Conservation (phyloP, 768 basidiomycete genomes). For the Galerina marginata region DNA sequence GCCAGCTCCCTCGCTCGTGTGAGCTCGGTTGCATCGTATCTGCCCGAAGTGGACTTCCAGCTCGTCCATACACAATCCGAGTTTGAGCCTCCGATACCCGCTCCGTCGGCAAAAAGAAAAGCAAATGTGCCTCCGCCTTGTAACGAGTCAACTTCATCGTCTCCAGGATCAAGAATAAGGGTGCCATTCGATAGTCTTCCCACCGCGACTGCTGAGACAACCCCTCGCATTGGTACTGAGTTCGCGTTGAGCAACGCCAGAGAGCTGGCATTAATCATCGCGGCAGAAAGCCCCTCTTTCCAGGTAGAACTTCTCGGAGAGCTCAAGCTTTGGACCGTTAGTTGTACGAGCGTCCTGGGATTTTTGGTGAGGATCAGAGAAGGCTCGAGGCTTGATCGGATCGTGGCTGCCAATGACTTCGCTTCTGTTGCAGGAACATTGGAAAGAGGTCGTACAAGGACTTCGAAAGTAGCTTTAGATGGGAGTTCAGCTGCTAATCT, state of each 20-base stretch:
- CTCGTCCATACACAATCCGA: slow-evolving; percentile 61
- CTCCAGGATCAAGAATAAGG: slow-evolving; percentile 59
- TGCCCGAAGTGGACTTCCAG: slow-evolving; percentile 45
- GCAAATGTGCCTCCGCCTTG: slow-evolving; percentile 69
- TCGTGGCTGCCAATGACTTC: slow-evolving; percentile 57
- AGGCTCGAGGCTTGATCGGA: slow-evolving; percentile 65
- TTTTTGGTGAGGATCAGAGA: slow-evolving; percentile 68
- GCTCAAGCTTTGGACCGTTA: slow-evolving; percentile 72
- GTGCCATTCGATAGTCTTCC: slow-evolving; percentile 39
- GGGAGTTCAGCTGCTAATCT: slow-evolving; percentile 72
- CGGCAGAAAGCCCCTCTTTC: slow-evolving; percentile 56
- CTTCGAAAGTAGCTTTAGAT: slow-evolving; percentile 76
- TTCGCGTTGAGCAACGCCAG: slow-evolving; percentile 72
- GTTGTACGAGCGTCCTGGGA: slow-evolving; percentile 76
- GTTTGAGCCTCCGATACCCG: slow-evolving; percentile 15
- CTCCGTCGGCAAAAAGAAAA: slow-evolving; percentile 54
- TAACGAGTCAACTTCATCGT: slow-evolving; percentile 42
- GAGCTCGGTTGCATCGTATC: slow-evolving; percentile 48
- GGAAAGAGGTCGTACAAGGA: slow-evolving; percentile 71
- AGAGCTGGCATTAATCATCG: slow-evolving; percentile 73
- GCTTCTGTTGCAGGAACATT: slow-evolving; percentile 73
- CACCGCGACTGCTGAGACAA: slow-evolving; percentile 72
- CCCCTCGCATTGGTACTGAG: slow-evolving; percentile 75
- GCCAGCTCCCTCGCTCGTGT: slow-evolving; percentile 55
- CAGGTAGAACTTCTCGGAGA: slow-evolving; percentile 27